These are phyloP conservation scores for Paralagenidium karlingii DNA, from an alignment of 352 stramenopile genomes.

Conservation along the genomic window DNA sequence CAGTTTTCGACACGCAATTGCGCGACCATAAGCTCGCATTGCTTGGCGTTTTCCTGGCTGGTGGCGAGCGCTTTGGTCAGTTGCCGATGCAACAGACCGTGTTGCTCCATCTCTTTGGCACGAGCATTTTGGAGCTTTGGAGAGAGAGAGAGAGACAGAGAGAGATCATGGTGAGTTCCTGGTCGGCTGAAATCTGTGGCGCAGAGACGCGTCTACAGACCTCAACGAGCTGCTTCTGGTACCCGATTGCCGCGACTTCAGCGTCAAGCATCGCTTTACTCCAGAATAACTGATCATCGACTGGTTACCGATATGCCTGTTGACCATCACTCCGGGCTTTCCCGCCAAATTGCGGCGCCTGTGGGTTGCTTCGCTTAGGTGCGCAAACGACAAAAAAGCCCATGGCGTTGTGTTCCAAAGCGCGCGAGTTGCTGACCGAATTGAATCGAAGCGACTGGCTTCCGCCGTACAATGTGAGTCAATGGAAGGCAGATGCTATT, in stretches of 20 bases:
- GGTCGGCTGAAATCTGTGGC: slow-evolving; percentile 10
- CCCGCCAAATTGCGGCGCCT: no score
- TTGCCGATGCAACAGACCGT: slow-evolving; percentile 19
- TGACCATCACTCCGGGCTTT: no score
- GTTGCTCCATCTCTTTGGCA: slow-evolving; percentile 27
- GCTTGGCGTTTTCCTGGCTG: slow-evolving; percentile 9
- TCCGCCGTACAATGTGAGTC: slow-evolving; percentile 80
- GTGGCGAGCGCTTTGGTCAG: slow-evolving; percentile 20
- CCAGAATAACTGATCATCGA: no score
- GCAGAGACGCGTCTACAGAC: slow-evolving; percentile 15
- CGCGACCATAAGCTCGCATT: slow-evolving; percentile 23
- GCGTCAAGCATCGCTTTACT: no score
- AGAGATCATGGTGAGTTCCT: not conserved
- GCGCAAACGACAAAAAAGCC: not conserved
- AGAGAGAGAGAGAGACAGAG: not conserved
- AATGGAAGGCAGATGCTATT: slow-evolving; percentile 5
- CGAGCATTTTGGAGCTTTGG: slow-evolving; percentile 25
- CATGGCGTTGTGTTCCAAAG: slow-evolving; percentile 68
- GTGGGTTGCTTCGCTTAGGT: not conserved
- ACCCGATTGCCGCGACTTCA: slow-evolving; percentile 1
- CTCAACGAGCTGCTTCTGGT: not conserved
- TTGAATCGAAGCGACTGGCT: slow-evolving; percentile 87
- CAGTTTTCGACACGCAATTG: slow-evolving; percentile 29
- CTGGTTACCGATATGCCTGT: no score
- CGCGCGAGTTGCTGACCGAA: slow-evolving; percentile 80